A percentile compares a stretch with the other conserved stretches of the same genome.
Evolutionary conservation across 495 filamentous ascomycete genomes (phyloP).

Genomic region (Chaetomium fimeti): DNA sequence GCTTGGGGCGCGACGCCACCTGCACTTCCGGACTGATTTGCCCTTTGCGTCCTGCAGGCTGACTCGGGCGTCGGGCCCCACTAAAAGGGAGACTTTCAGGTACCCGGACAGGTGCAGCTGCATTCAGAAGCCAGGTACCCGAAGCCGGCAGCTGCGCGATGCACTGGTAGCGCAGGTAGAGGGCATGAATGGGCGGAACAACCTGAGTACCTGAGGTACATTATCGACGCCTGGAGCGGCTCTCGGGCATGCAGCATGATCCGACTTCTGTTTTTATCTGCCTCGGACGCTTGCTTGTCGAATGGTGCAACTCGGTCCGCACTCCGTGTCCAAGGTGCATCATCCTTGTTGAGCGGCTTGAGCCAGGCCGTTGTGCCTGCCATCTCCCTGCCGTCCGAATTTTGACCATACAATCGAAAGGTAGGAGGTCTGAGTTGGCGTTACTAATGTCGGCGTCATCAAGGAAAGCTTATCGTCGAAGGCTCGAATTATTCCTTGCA

Average conservation of each 20-base stretch:
- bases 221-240: neutral
- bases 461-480: too few species aligned
- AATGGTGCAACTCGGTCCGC: conserved; percentile 5
- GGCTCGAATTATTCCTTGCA: too few species aligned
- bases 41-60: neutral
- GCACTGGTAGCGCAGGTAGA: neutral
- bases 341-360: neutral
- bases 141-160: conserved; percentile 9
- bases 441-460: too few species aligned
- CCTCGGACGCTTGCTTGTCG: neutral
- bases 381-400: neutral
- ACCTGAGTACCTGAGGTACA: too few species aligned
- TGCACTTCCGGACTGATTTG: conserved; percentile 10
- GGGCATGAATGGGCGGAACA: neutral
- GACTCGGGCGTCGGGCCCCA: neutral
- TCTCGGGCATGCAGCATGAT: neutral
- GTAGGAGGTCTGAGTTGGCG: too few species aligned
- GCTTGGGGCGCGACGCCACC: neutral
- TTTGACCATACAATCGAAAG: too few species aligned
- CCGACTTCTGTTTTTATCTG: neutral
- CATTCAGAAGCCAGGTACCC: conserved; percentile 26
- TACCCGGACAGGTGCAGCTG: conserved; percentile 23
- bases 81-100: conserved; percentile 17
- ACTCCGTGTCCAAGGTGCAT: neutral
- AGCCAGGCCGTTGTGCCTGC: neutral